Percentiles rank a stretch among this genome's conserved stretches.
Conservation (phyloP, 2,329 filamentous ascomycete genomes). For the Aspergillus clavatus region DNA sequence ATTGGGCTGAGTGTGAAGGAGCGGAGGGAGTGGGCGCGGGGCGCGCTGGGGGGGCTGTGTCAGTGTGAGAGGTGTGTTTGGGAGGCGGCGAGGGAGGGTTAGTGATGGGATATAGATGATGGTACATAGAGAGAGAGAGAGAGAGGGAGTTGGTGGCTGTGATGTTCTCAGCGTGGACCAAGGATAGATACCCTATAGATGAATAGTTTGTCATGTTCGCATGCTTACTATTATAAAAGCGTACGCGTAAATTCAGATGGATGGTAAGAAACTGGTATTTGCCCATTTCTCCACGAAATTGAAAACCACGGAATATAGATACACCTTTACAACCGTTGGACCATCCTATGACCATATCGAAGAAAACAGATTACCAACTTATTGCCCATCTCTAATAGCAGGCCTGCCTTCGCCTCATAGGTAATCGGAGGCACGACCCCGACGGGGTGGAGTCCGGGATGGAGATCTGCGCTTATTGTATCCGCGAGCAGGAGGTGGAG, state of each 20-base stretch:
- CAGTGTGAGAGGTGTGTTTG: conserved; percentile 76
- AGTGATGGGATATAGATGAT: background rate
- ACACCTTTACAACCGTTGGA: conserved; percentile 3
- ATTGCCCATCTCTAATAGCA: too few relatives aligned
- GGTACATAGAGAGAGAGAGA: background rate
- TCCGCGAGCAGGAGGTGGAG: conserved; percentile 17
- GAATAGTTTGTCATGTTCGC: background rate
- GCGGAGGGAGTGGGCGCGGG: conserved; percentile 81
- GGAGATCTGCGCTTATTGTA: conserved; percentile 7
- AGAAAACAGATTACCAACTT: background rate
- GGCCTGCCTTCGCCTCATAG: too few relatives aligned
- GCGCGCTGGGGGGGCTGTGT: conserved; percentile 83
- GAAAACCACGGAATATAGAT: conserved; percentile 3
- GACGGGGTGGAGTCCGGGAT: conserved; percentile 17
- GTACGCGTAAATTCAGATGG: background rate
- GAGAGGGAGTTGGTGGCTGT: too few relatives aligned
- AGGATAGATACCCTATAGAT: conserved; percentile 2
- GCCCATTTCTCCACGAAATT: background rate
- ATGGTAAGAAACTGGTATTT: background rate
- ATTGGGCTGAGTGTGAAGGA: conserved; percentile 70
- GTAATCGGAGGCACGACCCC: conserved; percentile 9
- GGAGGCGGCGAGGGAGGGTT: conserved; percentile 49
- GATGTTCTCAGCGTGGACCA: too few relatives aligned
- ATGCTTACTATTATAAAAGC: background rate
- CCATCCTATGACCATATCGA: background rate